phyloP scores from a whole-genome alignment of 2,329 filamentous ascomycete species.

The Cordyceps sp. region DNA sequence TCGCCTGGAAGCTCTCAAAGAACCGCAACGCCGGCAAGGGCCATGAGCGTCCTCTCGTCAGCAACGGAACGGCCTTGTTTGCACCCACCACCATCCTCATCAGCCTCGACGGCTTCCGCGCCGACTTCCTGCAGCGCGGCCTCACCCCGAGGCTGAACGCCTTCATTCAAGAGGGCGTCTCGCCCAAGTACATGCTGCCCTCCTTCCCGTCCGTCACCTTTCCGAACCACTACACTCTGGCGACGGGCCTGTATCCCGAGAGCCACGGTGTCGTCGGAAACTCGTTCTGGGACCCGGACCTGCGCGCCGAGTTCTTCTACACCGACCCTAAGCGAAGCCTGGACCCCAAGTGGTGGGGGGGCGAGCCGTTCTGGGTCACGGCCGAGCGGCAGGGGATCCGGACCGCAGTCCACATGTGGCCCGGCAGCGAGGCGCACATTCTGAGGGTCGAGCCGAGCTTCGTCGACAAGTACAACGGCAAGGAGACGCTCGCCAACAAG shows the following conservation, averaged over 20 bases:
- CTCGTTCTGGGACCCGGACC: constrained; percentile 74
- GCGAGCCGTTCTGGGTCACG: constrained; percentile 86
- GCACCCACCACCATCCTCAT: constrained; percentile 85
- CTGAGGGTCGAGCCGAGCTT: constrained; percentile 58
- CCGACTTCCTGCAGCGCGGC: constrained; percentile 74
- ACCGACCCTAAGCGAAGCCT: constrained; percentile 62
- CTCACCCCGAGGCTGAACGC: constrained; percentile 69
- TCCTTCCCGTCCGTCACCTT: constrained; percentile 96
- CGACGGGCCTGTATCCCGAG: constrained; percentile 84
- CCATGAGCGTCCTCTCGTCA: constrained; percentile 26
- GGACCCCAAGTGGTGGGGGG: constrained; percentile 84
- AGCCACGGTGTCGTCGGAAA: constrained; percentile 88
- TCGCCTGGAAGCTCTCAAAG: constrained; percentile 46
- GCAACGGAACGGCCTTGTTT: constrained; percentile 81
- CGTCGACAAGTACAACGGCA: constrained; percentile 70
- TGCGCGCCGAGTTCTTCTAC: constrained; percentile 73
- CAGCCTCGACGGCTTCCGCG: constrained; percentile 88
- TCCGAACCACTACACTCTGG: constrained; percentile 87
- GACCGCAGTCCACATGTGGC: constrained; percentile 95
- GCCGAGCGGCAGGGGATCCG: constrained; percentile 68
- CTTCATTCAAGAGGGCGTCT: constrained; percentile 70
- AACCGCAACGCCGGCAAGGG: too few species aligned
- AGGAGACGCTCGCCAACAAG: constrained; percentile 59
- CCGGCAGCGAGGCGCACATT: constrained; percentile 81
- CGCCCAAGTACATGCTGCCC: constrained; percentile 80